Percentiles rank a stretch among this genome's conserved stretches.
These are phyloP conservation scores for Dipteronia dyeriana DNA, from an alignment of 345 rosid genomes.

Conservation along the genomic window DNA sequence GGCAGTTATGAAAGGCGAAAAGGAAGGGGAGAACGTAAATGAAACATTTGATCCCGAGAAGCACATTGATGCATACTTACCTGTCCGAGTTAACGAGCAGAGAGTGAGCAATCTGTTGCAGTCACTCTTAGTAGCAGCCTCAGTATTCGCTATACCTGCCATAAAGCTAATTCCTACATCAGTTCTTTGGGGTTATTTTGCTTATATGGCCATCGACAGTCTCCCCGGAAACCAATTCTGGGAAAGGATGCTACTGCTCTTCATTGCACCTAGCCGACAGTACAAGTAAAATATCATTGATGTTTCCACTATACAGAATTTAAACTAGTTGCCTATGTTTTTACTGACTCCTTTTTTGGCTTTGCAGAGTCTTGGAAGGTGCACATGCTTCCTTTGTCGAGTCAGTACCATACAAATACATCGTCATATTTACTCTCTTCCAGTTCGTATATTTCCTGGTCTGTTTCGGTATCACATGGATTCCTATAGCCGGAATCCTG, in stretches of 20 bases:
- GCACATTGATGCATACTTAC: conserved; percentile 79
- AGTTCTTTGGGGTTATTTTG: conserved; percentile 86
- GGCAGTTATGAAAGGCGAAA: conserved; percentile 53
- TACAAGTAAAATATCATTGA: conserved; percentile 51
- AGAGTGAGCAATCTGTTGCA: conserved; percentile 79
- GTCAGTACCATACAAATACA: conserved; percentile 64
- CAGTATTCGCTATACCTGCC: conserved; percentile 66
- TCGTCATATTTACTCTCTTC: conserved; percentile 56
- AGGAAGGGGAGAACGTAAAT: conserved; percentile 27
- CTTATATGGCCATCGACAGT: conserved; percentile 90
- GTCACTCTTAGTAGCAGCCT: conserved; percentile 63
- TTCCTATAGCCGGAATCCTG: conserved; percentile 81
- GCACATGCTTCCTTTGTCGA: conserved; percentile 78
- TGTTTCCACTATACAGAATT: neutral
- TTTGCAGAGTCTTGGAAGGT: conserved; percentile 64
- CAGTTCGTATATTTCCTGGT: conserved; percentile 61
- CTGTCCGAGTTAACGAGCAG: conserved; percentile 83
- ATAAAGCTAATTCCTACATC: conserved; percentile 81
- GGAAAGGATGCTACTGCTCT: conserved; percentile 72
- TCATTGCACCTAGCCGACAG: conserved; percentile 55
- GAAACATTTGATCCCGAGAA: conserved; percentile 69
- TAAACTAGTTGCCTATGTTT: neutral
- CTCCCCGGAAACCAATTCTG: conserved; percentile 91
- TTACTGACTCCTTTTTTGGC: neutral
- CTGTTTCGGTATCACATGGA: conserved; percentile 82